phyloP scores from a whole-genome alignment of 192 early-diverging fungal genomes.

The Linnemannia schmuckeri region DNA sequence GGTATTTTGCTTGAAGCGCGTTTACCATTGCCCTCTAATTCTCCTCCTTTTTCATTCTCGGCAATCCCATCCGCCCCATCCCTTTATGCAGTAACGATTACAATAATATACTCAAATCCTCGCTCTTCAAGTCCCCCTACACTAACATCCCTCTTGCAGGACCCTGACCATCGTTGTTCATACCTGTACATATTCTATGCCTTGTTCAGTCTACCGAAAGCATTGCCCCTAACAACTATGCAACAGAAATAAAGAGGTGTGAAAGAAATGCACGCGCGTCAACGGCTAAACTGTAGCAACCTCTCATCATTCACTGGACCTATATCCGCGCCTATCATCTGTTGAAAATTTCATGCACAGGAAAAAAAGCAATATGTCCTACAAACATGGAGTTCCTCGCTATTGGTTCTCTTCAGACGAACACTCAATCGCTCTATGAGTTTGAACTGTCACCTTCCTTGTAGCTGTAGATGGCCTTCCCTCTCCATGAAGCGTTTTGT shows the following conservation, averaged over 20 bases:
- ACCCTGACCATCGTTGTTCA: not conserved
- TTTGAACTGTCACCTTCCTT: too few species aligned
- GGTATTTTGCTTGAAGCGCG: too few species aligned
- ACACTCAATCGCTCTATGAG: too few species aligned
- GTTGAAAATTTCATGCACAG: too few species aligned
- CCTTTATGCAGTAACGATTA: not conserved
- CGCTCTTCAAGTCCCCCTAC: not conserved
- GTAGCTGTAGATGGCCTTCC: too few species aligned
- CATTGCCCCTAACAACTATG: not conserved
- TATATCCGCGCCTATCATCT: too few species aligned
- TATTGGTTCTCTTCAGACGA: too few species aligned
- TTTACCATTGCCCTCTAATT: not conserved
- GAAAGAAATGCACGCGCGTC: not conserved
- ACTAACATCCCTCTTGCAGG: too few species aligned
- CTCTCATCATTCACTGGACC: too few species aligned
- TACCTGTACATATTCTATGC: not conserved
- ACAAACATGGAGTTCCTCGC: too few species aligned
- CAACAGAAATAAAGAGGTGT: not conserved
- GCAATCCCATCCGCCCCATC: not conserved
- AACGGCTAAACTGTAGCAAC: not conserved
- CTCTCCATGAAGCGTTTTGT: too few species aligned
- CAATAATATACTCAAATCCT: not conserved
- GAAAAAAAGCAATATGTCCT: too few species aligned
- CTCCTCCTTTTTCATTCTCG: not conserved
- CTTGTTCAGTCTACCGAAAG: not conserved